Conservation (phyloP, 2,329 filamentous ascomycete species). For the Fusarium liriodendri region DNA sequence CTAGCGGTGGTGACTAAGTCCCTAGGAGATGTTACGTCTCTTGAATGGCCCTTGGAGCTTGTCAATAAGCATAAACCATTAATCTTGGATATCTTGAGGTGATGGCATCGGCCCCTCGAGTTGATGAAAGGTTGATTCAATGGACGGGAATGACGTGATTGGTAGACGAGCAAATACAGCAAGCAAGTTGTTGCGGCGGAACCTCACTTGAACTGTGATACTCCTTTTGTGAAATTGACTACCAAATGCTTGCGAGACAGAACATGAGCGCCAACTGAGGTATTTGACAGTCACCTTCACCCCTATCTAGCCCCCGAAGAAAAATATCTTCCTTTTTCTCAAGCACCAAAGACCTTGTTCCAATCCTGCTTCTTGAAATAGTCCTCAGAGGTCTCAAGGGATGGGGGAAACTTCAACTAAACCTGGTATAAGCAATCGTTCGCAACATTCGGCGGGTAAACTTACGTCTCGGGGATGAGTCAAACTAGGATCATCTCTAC, state of each 20-base stretch:
- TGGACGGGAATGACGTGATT: not conserved
- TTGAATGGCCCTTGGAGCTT: not conserved
- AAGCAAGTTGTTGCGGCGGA: not conserved
- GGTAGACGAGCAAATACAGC: not conserved
- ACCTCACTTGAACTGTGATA: not conserved
- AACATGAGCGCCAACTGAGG: not conserved
- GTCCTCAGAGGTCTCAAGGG: conserved; percentile 5
- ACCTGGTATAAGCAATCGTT: not conserved
- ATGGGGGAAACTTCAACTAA: conserved; percentile 11
- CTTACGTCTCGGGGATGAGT: conserved; percentile 24
- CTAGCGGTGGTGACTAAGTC: not conserved
- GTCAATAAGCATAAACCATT: not conserved
- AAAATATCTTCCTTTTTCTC: not conserved
- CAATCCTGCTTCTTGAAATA: conserved; percentile 32
- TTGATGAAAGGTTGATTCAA: not conserved
- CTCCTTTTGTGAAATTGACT: not conserved
- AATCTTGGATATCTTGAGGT: not conserved
- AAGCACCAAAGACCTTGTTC: conserved; percentile 13
- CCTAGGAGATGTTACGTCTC: too few relatives aligned
- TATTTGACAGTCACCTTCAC: not conserved
- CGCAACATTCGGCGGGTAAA: not conserved
- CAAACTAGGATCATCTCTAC: conserved; percentile 23
- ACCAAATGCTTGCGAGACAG: not conserved
- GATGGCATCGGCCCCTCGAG: too few relatives aligned
- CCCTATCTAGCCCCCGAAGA: not conserved